Evolutionary conservation across 1,139 yeast genomes (phyloP).

Genomic region (Taphrina populina): DNA sequence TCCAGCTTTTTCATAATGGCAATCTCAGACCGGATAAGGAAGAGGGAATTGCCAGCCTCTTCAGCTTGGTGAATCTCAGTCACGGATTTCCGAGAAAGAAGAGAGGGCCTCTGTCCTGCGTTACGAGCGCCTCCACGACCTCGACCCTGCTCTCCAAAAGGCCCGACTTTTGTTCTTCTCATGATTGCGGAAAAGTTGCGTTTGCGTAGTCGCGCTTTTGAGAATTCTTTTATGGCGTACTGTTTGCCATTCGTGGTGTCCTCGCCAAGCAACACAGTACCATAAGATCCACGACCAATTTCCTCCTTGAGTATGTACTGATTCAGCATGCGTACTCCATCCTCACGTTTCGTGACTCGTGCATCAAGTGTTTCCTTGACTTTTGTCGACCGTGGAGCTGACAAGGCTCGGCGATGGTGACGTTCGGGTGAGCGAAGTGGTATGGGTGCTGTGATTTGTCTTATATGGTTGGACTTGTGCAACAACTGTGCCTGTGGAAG

Average conservation of each 20-base stretch:
- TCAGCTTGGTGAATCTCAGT: slow-evolving; percentile 48
- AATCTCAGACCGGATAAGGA: slow-evolving; percentile 68
- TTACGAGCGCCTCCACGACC: slow-evolving; percentile 28
- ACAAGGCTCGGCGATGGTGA: slow-evolving; percentile 38
- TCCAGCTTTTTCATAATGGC: slow-evolving; percentile 76
- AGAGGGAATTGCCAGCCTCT: slow-evolving; percentile 42
- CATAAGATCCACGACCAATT: slow-evolving; percentile 87
- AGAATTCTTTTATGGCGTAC: slow-evolving; percentile 70
- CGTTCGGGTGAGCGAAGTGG: slow-evolving; percentile 36
- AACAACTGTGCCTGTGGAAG: not conserved
- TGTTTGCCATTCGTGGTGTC: slow-evolving; percentile 54
- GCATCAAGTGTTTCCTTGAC: slow-evolving; percentile 46
- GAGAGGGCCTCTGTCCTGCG: slow-evolving; percentile 30
- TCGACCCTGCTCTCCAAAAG: slow-evolving; percentile 17
- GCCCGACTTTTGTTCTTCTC: slow-evolving; percentile 40
- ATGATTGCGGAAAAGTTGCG: slow-evolving; percentile 49
- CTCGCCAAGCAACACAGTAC: slow-evolving; percentile 79
- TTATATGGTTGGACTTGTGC: slow-evolving; percentile 4
- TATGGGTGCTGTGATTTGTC: slow-evolving; percentile 28
- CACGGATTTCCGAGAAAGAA: slow-evolving; percentile 45
- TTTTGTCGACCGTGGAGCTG: slow-evolving; percentile 35
- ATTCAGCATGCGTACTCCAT: slow-evolving; percentile 45
- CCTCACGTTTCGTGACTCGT: slow-evolving; percentile 43
- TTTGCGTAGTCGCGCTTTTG: slow-evolving; percentile 50
- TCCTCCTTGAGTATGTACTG: slow-evolving; percentile 61